Percentiles rank a stretch among this genome's conserved stretches.
These are phyloP conservation scores for Xerocomus minutiporus DNA, from an alignment of 1,284 basidiomycete genomes.

Conservation along the genomic window DNA sequence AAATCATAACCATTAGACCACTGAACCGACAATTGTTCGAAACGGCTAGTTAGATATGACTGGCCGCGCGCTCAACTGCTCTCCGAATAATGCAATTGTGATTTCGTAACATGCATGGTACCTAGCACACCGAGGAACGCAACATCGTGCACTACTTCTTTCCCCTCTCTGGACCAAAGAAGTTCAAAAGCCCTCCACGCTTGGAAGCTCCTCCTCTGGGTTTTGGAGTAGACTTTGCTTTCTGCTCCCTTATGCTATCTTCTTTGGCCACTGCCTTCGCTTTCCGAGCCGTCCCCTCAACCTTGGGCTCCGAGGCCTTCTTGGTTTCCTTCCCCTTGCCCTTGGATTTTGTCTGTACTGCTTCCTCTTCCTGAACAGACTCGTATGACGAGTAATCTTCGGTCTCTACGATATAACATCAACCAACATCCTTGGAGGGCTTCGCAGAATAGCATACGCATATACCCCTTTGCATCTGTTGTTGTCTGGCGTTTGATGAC, in stretches of 20 bases:
- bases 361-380: constrained; percentile 61
- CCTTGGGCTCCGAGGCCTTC: constrained; percentile 32
- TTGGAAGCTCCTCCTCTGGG: constrained; percentile 21
- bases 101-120: too few relatives aligned
- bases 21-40: constrained; percentile 22
- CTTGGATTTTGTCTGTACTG: constrained; percentile 24
- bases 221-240: constrained; percentile 18
- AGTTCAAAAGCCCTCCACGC: constrained; percentile 30
- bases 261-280: constrained; percentile 12
- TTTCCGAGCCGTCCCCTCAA: constrained; percentile 16
- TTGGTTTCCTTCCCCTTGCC: constrained; percentile 24
- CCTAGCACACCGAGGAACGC: too few relatives aligned
- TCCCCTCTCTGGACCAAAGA: constrained; percentile 30
- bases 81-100: too few relatives aligned
- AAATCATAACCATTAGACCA: constrained; percentile 47
- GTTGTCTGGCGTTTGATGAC: constrained; percentile 54
- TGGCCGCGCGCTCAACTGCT: too few relatives aligned
- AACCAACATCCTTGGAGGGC: not conserved
- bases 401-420: constrained; percentile 42
- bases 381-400: constrained; percentile 79
- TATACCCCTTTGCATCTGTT: constrained; percentile 65
- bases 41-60: too few relatives aligned
- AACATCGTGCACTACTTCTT: constrained; percentile 22
- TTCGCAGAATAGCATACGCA: constrained; percentile 42
- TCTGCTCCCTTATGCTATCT: constrained; percentile 14